Evolutionary conservation across 306 rosid genomes (phyloP).

Genomic region (Inga leiocalycina): DNA sequence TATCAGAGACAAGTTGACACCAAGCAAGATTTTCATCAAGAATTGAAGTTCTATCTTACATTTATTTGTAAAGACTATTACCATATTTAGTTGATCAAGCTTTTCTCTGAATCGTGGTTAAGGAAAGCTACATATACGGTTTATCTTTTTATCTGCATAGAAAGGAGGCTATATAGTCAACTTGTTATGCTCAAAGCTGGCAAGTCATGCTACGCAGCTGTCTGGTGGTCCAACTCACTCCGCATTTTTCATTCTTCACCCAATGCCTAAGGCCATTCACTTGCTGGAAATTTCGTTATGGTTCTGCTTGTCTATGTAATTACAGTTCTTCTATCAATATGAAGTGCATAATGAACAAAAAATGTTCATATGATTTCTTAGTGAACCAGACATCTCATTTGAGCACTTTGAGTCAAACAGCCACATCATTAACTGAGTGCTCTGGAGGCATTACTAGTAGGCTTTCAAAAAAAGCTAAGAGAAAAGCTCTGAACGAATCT

Average conservation of each 20-base stretch:
- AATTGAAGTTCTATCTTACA: not conserved
- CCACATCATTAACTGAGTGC: slow-evolving; percentile 28
- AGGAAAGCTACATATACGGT: not conserved
- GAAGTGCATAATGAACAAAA: slow-evolving; percentile 7
- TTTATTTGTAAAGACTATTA: not conserved
- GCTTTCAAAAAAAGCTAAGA: slow-evolving; percentile 43
- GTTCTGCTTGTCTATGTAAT: slow-evolving; percentile 19
- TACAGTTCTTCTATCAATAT: not conserved
- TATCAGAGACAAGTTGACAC: not conserved
- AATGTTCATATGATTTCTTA: slow-evolving; percentile 1
- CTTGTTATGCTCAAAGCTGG: not conserved
- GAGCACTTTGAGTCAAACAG: slow-evolving; percentile 39
- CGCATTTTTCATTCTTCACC: slow-evolving; percentile 47
- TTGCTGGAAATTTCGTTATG: slow-evolving; percentile 18
- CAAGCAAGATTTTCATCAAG: slow-evolving; percentile 3
- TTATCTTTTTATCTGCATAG: not conserved
- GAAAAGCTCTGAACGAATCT: slow-evolving; percentile 50
- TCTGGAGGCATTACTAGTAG: slow-evolving; percentile 7
- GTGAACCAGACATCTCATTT: slow-evolving; percentile 23
- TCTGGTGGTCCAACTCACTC: slow-evolving; percentile 45
- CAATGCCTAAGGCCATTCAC: slow-evolving; percentile 45
- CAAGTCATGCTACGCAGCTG: slow-evolving; percentile 33
- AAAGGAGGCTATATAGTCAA: not conserved
- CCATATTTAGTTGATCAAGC: not conserved
- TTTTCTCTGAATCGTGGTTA: not conserved